These are phyloP conservation scores for Neurospora sp. DNA, from an alignment of 495 filamentous ascomycete genomes.

Conservation along the genomic window DNA sequence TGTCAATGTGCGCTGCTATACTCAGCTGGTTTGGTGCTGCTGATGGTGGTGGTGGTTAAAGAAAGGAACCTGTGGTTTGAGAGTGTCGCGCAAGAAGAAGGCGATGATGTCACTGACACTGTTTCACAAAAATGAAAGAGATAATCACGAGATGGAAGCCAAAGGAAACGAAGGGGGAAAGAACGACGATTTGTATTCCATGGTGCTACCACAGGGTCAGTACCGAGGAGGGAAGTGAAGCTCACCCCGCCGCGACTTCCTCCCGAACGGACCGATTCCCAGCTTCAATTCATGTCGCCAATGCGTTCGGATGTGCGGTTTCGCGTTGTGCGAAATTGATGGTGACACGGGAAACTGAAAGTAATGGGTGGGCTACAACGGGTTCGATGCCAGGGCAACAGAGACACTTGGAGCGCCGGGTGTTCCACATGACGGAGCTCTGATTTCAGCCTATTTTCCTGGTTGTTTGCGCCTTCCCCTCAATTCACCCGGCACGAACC, in stretches of 20 bases:
- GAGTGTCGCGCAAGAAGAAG: not conserved
- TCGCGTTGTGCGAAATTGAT: not conserved
- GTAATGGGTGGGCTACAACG: no score
- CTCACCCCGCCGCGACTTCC: not conserved
- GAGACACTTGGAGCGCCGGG: not conserved
- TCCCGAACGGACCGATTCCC: not conserved
- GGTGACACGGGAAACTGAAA: not conserved
- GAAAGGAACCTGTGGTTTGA: not conserved
- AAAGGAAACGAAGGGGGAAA: not conserved
- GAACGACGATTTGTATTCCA: not conserved
- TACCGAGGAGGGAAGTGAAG: not conserved
- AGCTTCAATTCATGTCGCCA: not conserved
- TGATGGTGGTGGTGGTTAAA: not conserved
- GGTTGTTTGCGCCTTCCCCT: not conserved
- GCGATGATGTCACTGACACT: not conserved
- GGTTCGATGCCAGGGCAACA: not conserved
- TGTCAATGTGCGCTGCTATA: not conserved
- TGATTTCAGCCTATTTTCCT: not conserved
- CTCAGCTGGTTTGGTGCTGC: not conserved
- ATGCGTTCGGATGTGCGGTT: not conserved
- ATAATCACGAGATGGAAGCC: not conserved
- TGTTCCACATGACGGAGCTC: not conserved
- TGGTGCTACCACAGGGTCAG: not conserved
- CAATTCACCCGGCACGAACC: not conserved
- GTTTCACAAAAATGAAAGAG: not conserved